phyloP scores from a whole-genome alignment of 768 basidiomycete genomes.

The Chiua virens region DNA sequence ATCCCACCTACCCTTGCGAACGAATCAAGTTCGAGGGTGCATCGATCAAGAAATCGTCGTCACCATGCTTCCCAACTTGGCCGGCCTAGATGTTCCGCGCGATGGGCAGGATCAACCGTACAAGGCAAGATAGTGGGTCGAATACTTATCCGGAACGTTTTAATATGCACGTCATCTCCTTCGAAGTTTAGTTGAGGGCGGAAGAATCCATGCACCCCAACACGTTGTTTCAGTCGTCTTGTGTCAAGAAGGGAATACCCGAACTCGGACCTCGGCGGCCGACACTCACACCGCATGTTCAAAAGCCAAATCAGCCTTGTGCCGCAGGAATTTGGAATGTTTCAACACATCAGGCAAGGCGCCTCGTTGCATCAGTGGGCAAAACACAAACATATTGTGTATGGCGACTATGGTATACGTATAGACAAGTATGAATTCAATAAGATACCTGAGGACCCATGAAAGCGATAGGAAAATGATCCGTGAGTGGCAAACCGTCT shows the following conservation, averaged over 20 bases:
- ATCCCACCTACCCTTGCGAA: no score
- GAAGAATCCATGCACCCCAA: background rate
- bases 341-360: slow-evolving; percentile 4
- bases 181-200: slow-evolving; percentile 9
- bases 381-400: slow-evolving; percentile 13
- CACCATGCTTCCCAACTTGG: no score
- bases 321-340: background rate
- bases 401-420: slow-evolving; percentile 29
- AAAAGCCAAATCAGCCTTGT: background rate
- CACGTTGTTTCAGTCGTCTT: no score
- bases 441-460: slow-evolving; percentile 13
- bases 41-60: no score
- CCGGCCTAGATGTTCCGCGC: no score
- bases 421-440: slow-evolving; percentile 17
- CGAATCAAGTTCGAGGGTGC: no score
- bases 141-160: slow-evolving; percentile 6
- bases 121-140: slow-evolving; percentile 13
- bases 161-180: slow-evolving; percentile 6
- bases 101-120: background rate
- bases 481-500: slow-evolving; percentile 13
- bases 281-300: no score
- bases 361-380: background rate
- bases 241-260: no score
- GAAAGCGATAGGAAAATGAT: background rate
- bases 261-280: no score